Evolutionary conservation across 2,329 filamentous ascomycete species (phyloP), one percentile per base, ranked within the genome.

Genomic region (Cercospora sp.): DNA sequence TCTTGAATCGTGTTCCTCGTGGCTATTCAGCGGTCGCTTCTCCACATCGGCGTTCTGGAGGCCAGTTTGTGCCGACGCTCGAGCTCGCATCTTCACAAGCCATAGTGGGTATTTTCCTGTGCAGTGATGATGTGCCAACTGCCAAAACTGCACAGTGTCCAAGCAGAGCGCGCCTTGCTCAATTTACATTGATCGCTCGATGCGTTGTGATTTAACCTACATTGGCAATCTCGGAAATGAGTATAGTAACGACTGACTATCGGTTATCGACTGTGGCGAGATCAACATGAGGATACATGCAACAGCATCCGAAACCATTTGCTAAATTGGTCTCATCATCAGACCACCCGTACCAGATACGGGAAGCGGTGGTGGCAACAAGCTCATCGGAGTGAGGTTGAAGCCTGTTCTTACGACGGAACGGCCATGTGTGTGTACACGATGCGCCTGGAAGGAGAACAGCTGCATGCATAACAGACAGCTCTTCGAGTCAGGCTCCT

Each of bases 21-120:
- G 48, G 59, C 23, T 42, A 8, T 30, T 12, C 57, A 39, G 53
- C n/a, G 53, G 16, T 30, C 26, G 59, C 20, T 61, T 42, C 20
- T 61, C 59, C 59, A 48, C 59, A 61, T 61, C 59, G 59, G 59
- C 59, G 26, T 48, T 42, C 18, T n/a, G 4, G 33, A 13, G 36
- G 30, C 7, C 58, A 20, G 8, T 23, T 42, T 18, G 30, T 60
- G 58, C 59, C 59, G 59, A 48, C 31, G 30, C 30, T 48, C 42
- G 18, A n/a, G 31, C 59, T 12, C 18, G 31, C 33, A 61, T 33
- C 36, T 30, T 20, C 28, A 10, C 3, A 3, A 18, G 53, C 53
- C 53, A 31, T 31, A 26, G 23, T 26, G 23, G 23, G 23, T 26
- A 12, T 20, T 12, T 12, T 23, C 18, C 42, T 48, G 42, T 4